Percentiles rank a stretch among this genome's conserved stretches.
phyloP scores from a whole-genome alignment of 345 rosid genomes.

The Bruguiera sexangula region DNA sequence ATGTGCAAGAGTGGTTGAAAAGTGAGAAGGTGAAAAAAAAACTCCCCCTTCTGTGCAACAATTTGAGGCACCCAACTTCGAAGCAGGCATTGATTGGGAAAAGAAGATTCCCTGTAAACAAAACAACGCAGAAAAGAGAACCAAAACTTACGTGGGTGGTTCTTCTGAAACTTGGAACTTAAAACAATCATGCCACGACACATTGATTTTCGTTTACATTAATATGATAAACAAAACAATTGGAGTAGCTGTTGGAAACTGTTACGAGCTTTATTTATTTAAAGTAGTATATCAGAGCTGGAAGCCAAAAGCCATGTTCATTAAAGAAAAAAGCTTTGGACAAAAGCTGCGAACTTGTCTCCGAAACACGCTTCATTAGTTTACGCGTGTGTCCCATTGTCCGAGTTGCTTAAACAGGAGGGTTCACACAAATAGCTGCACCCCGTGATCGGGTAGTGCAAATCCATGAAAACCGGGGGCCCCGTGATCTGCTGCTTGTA shows the following conservation, averaged over 20 bases:
- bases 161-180: conserved; percentile 15
- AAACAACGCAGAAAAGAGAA: conserved; percentile 32
- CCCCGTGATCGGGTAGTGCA: no score
- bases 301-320: not conserved
- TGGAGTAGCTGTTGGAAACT: conserved; percentile 12
- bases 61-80: conserved; percentile 24
- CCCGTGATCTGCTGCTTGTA: no score
- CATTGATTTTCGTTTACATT: conserved; percentile 30
- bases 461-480: no score
- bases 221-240: not conserved
- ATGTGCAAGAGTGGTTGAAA: conserved; percentile 44
- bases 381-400: no score
- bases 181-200: conserved; percentile 20
- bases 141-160: conserved; percentile 16
- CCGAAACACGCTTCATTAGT: no score
- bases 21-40: conserved; percentile 28
- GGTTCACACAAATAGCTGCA: no score
- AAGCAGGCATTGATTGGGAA: conserved; percentile 3
- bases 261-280: conserved; percentile 9
- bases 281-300: conserved; percentile 8
- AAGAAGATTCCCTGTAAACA: conserved; percentile 40
- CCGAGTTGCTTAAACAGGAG: no score
- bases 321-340: no score
- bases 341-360: no score
- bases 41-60: conserved; percentile 21